Evolutionary conservation across 192 early-diverging fungal species (phyloP).

Genomic region (Spinellus fusiger): DNA sequence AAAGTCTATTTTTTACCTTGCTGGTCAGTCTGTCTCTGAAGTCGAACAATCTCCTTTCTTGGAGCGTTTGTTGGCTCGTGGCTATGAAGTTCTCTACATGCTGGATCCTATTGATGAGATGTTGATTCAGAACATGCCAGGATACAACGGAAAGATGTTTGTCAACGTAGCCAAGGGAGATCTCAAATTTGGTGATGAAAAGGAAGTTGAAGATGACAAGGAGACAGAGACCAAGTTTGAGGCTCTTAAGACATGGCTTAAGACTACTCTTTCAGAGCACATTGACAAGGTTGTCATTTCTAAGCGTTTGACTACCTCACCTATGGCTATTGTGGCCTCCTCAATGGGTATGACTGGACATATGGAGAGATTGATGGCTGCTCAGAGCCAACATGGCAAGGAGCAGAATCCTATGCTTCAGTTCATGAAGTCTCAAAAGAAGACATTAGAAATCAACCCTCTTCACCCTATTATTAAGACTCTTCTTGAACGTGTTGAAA

Average conservation of each 20-base stretch:
- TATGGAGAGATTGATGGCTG: constrained; percentile 57
- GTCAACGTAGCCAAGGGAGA: constrained; percentile 65
- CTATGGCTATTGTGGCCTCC: constrained; percentile 62
- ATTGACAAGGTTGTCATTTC: constrained; percentile 62
- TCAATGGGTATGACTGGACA: constrained; percentile 60
- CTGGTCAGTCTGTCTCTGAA: constrained; percentile 63
- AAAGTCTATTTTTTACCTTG: constrained; percentile 83
- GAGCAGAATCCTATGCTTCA: constrained; percentile 42
- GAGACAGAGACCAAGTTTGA: constrained; percentile 45
- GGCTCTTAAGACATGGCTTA: constrained; percentile 56
- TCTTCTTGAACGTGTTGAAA: constrained; percentile 44
- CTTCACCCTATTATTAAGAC: constrained; percentile 54
- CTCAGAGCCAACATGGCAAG: constrained; percentile 39
- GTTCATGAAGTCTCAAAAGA: constrained; percentile 48
- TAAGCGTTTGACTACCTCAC: constrained; percentile 70
- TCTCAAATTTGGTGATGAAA: constrained; percentile 54
- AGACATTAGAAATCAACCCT: constrained; percentile 65
- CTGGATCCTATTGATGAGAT: constrained; percentile 73
- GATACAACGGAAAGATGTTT: constrained; percentile 75
- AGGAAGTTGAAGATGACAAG: constrained; percentile 43
- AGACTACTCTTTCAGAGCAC: constrained; percentile 36
- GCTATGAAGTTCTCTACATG: constrained; percentile 86
- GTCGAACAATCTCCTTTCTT: constrained; percentile 84
- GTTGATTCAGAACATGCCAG: constrained; percentile 62
- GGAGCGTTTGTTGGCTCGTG: constrained; percentile 81